Base-by-base conservation (phyloP, 148 eudicot species). In the Polygonum aviculare region DNA sequence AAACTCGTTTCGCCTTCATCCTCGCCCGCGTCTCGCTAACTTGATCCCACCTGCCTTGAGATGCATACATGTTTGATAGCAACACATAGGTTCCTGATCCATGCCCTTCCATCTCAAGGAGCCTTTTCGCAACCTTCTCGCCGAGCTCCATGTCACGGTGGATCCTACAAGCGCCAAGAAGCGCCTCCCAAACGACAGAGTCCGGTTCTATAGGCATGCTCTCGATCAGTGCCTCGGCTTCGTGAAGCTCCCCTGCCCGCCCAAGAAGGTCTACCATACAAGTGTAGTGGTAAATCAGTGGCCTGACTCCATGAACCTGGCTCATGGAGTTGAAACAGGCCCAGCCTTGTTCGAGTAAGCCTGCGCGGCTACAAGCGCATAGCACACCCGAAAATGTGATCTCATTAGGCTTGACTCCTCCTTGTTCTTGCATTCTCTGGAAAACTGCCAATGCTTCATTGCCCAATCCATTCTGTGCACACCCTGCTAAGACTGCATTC, bases 401-500 rank as follows among this genome's bases (percentile, higher is more conserved):
- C 82, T 86, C 75, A 81, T 83, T n/a, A 70, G 87, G 63, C 70
- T 77, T 63, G 73, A 84, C 47, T 16, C 73, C 74, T 49, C 77
- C 76, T 48, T n/a, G n/a, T n/a, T 55, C 79, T 74, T 80, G 74
- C 87, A 85, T 85, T 76, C 78, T 80, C 38, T 22, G 74, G 41
- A 85, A 85, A 57, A 74, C 54, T n/a, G 62, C 51, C 18, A 78
- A 21, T 55, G 85, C 82, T 63, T 80, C 80, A 67, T 80, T 77
- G 6, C 84, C 87, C 49, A 82, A 65, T 60, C 87, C 87, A 35
- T 85, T 82, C 33, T 85, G 83, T 59, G 83, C 85, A 70, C 85
- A 85, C 1, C 88, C 88, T 54, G 85, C 88, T 72, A 85, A 76
- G 45, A 79, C 81, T 40, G 88, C 85, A 77, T 85, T 83, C 85